Evolutionary conservation across 2,329 filamentous ascomycete genomes (phyloP).

Genomic region (Tolypocladium sp.): DNA sequence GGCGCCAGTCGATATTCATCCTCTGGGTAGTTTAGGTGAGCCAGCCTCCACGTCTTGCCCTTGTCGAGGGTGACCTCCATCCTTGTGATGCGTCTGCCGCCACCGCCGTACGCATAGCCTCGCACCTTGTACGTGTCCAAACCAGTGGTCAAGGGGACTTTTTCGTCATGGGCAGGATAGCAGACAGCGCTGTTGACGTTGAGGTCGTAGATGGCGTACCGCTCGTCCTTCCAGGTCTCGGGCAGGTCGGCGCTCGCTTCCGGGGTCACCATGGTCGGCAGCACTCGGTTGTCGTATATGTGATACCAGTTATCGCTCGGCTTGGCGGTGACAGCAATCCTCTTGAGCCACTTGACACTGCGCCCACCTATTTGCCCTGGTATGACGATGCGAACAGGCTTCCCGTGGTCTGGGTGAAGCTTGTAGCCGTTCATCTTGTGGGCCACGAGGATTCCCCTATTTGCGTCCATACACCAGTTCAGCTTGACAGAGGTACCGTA

Average conservation of each 20-base stretch:
- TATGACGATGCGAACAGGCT: slow-evolving; percentile 72
- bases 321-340: slow-evolving; percentile 63
- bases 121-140: slow-evolving; percentile 52
- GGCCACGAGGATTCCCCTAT: slow-evolving; percentile 76
- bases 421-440: slow-evolving; percentile 85
- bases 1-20: slow-evolving; percentile 64
- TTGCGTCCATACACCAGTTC: slow-evolving; percentile 78
- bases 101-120: slow-evolving; percentile 85
- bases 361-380: slow-evolving; percentile 87
- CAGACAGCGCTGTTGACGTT: slow-evolving; percentile 78
- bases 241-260: slow-evolving; percentile 67
- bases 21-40: slow-evolving; percentile 73
- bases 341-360: slow-evolving; percentile 89
- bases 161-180: slow-evolving; percentile 71
- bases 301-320: slow-evolving; percentile 95
- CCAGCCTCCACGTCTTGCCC: slow-evolving; percentile 70
- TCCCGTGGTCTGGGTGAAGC: slow-evolving; percentile 76
- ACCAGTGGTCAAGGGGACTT: slow-evolving; percentile 38
- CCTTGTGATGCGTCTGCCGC: slow-evolving; percentile 72
- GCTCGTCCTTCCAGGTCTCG: slow-evolving; percentile 78
- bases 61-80: slow-evolving; percentile 79
- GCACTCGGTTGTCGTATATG: slow-evolving; percentile 83
- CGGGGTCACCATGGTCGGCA: slow-evolving; percentile 78
- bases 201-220: slow-evolving; percentile 88
- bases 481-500: slow-evolving; percentile 85